Evolutionary conservation across 345 rosid species (phyloP), one percentile per base, ranked within the genome.

Genomic region (Streptanthus diversifolius): DNA sequence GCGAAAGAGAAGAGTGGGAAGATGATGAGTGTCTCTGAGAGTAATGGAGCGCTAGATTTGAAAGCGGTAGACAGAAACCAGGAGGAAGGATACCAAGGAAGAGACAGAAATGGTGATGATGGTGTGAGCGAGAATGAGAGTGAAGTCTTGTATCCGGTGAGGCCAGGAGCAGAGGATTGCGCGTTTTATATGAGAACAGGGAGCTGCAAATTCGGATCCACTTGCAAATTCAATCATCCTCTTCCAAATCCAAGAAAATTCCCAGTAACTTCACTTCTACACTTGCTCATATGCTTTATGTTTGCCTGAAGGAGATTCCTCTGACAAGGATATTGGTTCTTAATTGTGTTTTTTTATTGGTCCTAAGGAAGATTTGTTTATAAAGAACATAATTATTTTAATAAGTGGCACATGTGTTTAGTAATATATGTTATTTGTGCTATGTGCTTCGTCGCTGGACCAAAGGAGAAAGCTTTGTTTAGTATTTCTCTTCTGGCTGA

Each of bases 151-250:
- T 85, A 83, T 72, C 99, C 97, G 8, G 80, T 87, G 74, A 85
- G 98, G 66, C 93, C 88, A 24, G 90, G 81, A 7, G 96, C 90
- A 3, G 95, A 86, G 77, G 96, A 95, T 80, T 95, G 99, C 48
- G 47, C 99, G 0, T 90, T 48, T 64, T 91, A 88, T 41, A 87
- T 95, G 81, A 88, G 83, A 77, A 88, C 90, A 8, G 95, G 99
- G 22, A 79, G 72, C 53, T 91, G 99, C 85, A 95, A 87, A 72
- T 95, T 76, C 67, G 99, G 93, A 49, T 85, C 83, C 17, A 82
- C 57, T 79, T 91, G 99, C 91, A 91, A 86, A 87, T 91, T 90
- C 76, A 95, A 91, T 72, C 99, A 95, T 21, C 98, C 98, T 22
- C 62, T 84, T 63, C 80, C 77, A 14, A 77, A 77, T 57, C 63